phyloP scores from a whole-genome alignment of 2,329 filamentous ascomycete species.

The Ceratocystis cacaofunesta region DNA sequence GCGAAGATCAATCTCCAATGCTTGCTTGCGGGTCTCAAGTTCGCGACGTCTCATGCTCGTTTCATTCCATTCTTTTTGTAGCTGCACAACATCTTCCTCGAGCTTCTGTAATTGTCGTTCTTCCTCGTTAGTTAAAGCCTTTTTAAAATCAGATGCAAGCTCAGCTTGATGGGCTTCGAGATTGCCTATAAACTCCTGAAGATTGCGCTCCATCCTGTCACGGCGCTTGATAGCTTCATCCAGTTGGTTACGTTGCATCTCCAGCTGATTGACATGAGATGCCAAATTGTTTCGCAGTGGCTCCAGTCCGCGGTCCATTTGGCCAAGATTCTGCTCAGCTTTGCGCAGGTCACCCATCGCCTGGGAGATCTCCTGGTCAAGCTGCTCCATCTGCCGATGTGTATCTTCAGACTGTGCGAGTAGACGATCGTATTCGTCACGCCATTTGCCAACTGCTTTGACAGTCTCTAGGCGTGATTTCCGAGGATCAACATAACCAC shows the following conservation, averaged over 20 bases:
- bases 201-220: conserved; percentile 56
- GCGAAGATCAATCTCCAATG: conserved; percentile 74
- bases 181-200: conserved; percentile 63
- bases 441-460: conserved; percentile 57
- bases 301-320: conserved; percentile 69
- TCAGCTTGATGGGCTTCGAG: conserved; percentile 67
- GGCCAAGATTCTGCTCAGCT: conserved; percentile 59
- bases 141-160: conserved; percentile 77
- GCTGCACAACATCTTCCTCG: conserved; percentile 50
- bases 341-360: conserved; percentile 77
- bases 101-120: conserved; percentile 65
- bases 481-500: conserved; percentile 78
- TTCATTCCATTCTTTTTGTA: conserved; percentile 64
- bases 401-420: conserved; percentile 50
- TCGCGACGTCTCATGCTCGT: conserved; percentile 59
- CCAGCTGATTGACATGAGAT: conserved; percentile 58
- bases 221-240: conserved; percentile 51
- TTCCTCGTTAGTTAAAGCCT: conserved; percentile 68
- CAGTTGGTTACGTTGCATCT: conserved; percentile 57
- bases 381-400: conserved; percentile 52
- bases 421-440: conserved; percentile 57
- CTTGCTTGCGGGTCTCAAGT: conserved; percentile 64
- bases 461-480: conserved; percentile 80
- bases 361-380: conserved; percentile 78
- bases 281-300: conserved; percentile 64